Evolutionary conservation across 345 rosid genomes (phyloP), one percentile per base, ranked within the genome.

Genomic region (Erysimum cheiranthoides): DNA sequence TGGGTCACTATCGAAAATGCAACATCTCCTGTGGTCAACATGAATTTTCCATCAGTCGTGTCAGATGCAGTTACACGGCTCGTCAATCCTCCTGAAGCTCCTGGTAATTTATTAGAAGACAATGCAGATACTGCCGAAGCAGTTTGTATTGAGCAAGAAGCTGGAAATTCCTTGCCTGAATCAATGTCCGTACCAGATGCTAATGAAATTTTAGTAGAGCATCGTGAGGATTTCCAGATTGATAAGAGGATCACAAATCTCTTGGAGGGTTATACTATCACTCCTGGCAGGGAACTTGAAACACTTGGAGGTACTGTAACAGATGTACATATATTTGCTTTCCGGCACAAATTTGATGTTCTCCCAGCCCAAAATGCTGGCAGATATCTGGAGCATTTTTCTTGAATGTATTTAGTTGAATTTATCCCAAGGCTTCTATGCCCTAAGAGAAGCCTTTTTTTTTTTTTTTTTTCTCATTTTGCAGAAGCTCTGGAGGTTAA

Each of bases 1-100:
- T 96, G 99, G 99, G 84, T 91, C 65, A 91, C 98, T 9, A 80
- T 96, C 83, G 98, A 96, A 85, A 93, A 93, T 80, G 99, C 99
- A 42, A 87, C 89, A 82, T 93, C 99, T 9, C 99, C 99, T 17
- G 46, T 82, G 82, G 87, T 81, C 65, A 61, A 88, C 39, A 52
- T 76, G 52, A 82, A 78, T 84, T 85, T 78, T 65, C 77, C 69
- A 66, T 63, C 67, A 12, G 66, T 70, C 3, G 88, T 82, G 45
- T 84, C 99, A 31, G 98, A 95, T 59, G 78, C 79, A 50, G 78
- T 91, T 70, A 93, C 98, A 16, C 90, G 73, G 83, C 83, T 84
- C 47, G 99, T 82, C 50, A 88, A 73, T 68, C 99, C 99, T 70
- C 99, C 99, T 52, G 99, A 95, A 80, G 96, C 97, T 70, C 86